Base-by-base conservation (phyloP, 805 yeast species). In the Ogataea glucozyma region DNA sequence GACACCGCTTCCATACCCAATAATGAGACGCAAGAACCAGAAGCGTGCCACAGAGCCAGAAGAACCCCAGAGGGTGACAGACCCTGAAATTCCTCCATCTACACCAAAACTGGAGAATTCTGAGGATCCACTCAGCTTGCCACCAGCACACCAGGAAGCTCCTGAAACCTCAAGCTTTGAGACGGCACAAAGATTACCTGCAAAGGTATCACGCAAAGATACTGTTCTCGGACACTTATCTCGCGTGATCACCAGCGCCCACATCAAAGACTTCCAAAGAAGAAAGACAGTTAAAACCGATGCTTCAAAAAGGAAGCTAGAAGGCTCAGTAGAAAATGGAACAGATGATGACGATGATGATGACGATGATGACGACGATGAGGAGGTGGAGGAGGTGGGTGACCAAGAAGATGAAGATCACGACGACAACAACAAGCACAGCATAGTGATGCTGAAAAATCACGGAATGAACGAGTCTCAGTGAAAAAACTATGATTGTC, bases 231-330 rank as follows among this genome's bases (percentile, higher is more conserved):
- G 67, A 27, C 63, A 66, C 20, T 62, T 82, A n/a, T 67, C 79
- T 4, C 73, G 73, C 38, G 76, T 79, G 1, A 70, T 86, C 52
- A 83, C 82, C 10, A 75, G 72, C 62, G 96, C 96, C 0, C 96
- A 88, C 56, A 81, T 86, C 27, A 83, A 84, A 57, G 96, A 88
- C 66, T 88, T 88, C 70, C 93, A 88, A 64, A 75, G 90, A 54
- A 74, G 81, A 41, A 75, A 70, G 51, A 53, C 57, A 5, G 54
- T 56, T 7, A 56, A 52, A 4, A 29, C 35, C 8, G 65, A 62
- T 2, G 64, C 56, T 7, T 14, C 29, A 5, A 67, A 62, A 13
- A 17, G 21, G 11, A 16, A 4, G 12, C 67, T 62, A 21, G 66
- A 58, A 17, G 5, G n/a, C 4, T 7, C 26, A 12, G 18, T 18